Percentiles rank a stretch among this genome's conserved stretches.
Conservation (phyloP, 2,329 filamentous ascomycete species). For the Diplodia corticola region DNA sequence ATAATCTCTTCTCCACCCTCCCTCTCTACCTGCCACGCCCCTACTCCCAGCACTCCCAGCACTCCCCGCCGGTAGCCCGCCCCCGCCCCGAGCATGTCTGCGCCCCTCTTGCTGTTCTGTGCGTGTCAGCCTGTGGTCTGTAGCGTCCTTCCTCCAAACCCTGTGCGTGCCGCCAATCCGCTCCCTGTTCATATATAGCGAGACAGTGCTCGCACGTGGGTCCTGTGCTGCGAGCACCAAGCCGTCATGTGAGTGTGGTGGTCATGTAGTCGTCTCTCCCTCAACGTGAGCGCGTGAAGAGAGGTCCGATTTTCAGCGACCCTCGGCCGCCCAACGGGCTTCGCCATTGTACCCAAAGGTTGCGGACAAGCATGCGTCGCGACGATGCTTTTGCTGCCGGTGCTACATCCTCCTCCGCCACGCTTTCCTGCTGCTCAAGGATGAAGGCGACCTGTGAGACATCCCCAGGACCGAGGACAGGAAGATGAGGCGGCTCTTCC, state of each 20-base stretch:
- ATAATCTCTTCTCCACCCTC: conserved; percentile 9
- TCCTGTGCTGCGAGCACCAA: background rate
- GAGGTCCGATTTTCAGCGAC: conserved; percentile 77
- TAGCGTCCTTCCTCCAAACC: background rate
- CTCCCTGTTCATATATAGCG: background rate
- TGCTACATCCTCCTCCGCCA: conserved; percentile 43
- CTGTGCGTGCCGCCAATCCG: conserved; percentile 4
- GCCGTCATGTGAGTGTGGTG: background rate
- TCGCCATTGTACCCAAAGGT: conserved; percentile 84
- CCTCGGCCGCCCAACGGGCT: conserved; percentile 87
- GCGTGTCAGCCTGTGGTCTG: background rate
- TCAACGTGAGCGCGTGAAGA: conserved; percentile 53
- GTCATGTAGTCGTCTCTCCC: background rate
- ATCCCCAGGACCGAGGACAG: conserved; percentile 61
- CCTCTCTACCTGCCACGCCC: conserved; percentile 9
- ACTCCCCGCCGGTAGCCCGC: background rate
- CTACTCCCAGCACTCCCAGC: background rate
- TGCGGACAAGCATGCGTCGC: conserved; percentile 66
- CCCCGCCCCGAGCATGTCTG: background rate
- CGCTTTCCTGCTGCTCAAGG: conserved; percentile 55
- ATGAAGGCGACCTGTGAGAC: conserved; percentile 66
- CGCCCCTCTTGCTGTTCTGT: background rate
- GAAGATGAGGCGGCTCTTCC: conserved; percentile 35
- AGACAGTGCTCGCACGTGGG: background rate
- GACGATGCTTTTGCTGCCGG: conserved; percentile 31